Evolutionary conservation across 805 yeast genomes (phyloP).

Genomic region (Candida piceae): DNA sequence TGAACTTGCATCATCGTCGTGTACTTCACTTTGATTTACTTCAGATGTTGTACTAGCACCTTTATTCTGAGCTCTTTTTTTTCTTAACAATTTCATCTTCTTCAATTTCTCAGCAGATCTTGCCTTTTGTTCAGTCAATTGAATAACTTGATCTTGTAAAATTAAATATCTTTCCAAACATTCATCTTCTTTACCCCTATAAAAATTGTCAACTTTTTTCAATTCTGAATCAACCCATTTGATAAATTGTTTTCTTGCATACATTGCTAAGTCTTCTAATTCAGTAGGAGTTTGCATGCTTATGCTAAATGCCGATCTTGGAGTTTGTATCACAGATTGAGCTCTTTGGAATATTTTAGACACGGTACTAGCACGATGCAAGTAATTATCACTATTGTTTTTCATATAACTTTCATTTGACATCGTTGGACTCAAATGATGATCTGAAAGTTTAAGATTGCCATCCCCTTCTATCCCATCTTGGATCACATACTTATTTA

Average conservation of each 20-base stretch:
- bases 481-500: neutral
- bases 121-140: conserved; percentile 49
- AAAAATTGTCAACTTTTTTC: conserved; percentile 56
- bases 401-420: too few relatives aligned
- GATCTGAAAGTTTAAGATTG: too few relatives aligned
- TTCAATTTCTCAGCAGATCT: conserved; percentile 17
- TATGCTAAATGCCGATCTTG: conserved; percentile 1
- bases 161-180: conserved; percentile 54
- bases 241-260: conserved; percentile 47
- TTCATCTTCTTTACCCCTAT: conserved; percentile 53
- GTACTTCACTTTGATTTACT: conserved; percentile 10
- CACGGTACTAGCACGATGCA: conserved; percentile 22
- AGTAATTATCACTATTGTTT: neutral
- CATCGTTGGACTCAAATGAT: too few relatives aligned
- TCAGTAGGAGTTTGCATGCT: conserved; percentile 16
- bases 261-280: conserved; percentile 28
- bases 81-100: conserved; percentile 9
- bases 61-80: neutral
- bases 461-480: neutral
- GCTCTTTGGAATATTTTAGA: conserved; percentile 15
- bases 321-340: conserved; percentile 9
- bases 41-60: neutral
- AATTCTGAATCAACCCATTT: conserved; percentile 65
- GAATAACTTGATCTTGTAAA: conserved; percentile 64
- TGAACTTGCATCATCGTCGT: conserved; percentile 11